Evolutionary conservation across 192 early-diverging fungal genomes (phyloP).

Genomic region (Lobosporangium transversale): DNA sequence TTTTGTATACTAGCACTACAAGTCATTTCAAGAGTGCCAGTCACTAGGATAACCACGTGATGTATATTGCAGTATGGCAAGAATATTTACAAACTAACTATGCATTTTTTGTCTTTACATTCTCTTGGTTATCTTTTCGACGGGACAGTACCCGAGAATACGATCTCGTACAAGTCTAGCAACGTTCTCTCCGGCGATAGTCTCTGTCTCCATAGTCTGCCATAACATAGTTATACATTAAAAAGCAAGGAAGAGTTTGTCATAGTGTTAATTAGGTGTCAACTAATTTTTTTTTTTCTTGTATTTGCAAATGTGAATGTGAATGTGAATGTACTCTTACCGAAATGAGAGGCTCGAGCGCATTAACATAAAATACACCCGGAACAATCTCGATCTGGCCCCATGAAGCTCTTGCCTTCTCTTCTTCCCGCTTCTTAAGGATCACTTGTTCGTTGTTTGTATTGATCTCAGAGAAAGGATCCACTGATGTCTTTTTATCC

Average conservation of each 20-base stretch:
- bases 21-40: too few relatives aligned
- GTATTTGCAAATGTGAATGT: too few relatives aligned
- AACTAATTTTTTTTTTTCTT: too few relatives aligned
- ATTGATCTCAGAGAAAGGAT: not conserved
- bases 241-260: not conserved
- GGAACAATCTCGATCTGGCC: slow-evolving; percentile 39
- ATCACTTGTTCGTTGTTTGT: not conserved
- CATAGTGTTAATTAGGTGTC: too few relatives aligned
- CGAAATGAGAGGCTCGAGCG: slow-evolving; percentile 68
- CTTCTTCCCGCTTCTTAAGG: not conserved
- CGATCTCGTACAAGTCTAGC: slow-evolving; percentile 59
- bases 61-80: too few relatives aligned
- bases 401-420: slow-evolving; percentile 1
- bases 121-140: slow-evolving; percentile 17
- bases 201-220: slow-evolving; percentile 76
- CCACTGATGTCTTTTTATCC: not conserved
- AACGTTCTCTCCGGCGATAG: slow-evolving; percentile 64
- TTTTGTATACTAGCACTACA: too few relatives aligned
- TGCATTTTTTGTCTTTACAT: too few relatives aligned
- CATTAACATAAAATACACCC: slow-evolving; percentile 68
- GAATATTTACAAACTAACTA: too few relatives aligned
- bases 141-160: slow-evolving; percentile 31
- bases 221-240: not conserved
- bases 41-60: too few relatives aligned
- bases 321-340: slow-evolving; percentile 40